Conservation (phyloP, 768 basidiomycete species). For the Lanmaoa rubissima region DNA sequence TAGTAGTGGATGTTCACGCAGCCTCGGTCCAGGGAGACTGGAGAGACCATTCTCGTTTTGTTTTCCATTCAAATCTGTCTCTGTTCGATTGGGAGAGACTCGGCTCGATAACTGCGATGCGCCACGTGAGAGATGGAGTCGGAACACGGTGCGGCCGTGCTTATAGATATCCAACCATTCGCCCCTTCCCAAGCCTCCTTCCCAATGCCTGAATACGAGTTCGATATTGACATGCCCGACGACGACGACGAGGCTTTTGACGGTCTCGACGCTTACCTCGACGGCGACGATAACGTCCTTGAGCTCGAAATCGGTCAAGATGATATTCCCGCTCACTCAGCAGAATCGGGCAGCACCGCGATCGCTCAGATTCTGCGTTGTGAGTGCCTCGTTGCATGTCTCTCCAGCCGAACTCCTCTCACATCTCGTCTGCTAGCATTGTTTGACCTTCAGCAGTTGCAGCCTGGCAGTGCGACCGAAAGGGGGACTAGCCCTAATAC, state of each 20-base stretch:
- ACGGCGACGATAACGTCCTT: constrained; percentile 34
- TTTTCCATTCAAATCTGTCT: not conserved
- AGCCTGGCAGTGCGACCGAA: constrained; percentile 10
- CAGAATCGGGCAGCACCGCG: constrained; percentile 3
- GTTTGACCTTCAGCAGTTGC: constrained; percentile 29
- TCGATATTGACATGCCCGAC: constrained; percentile 14
- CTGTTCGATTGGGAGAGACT: not conserved
- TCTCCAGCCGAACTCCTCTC: not conserved
- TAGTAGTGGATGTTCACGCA: not conserved
- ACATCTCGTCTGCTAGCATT: constrained; percentile 20
- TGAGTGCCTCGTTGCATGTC: constrained; percentile 12
- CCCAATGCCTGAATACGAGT: constrained; percentile 22
- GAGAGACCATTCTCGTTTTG: not conserved
- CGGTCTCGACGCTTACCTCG: constrained; percentile 36
- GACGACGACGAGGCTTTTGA: constrained; percentile 35
- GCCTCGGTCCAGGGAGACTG: not conserved
- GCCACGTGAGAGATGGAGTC: constrained; percentile 5
- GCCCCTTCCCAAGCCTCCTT: not conserved
- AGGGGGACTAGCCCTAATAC: not conserved
- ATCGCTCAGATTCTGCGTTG: constrained; percentile 31
- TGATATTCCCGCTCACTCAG: constrained; percentile 6
- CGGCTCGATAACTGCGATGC: not conserved
- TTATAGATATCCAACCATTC: constrained; percentile 7
- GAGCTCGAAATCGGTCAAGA: constrained; percentile 34
- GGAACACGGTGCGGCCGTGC: not conserved